Evolutionary conservation across 306 rosid species (phyloP).

Genomic region (Luffa acutangula): DNA sequence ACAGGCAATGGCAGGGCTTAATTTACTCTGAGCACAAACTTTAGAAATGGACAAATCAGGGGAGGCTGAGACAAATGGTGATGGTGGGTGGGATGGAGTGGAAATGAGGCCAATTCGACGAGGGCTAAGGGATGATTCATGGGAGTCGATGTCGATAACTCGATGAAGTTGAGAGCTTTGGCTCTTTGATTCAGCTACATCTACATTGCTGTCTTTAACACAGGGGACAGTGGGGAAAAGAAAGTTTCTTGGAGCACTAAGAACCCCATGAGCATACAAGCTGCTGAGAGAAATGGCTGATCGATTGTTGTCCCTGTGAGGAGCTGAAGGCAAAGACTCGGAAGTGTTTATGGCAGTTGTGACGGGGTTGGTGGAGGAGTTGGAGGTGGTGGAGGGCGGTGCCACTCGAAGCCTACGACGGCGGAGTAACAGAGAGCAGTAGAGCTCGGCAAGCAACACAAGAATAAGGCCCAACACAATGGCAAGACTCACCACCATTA

Average conservation of each 20-base stretch:
- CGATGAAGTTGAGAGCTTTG: conserved; percentile 32
- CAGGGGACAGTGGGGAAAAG: conserved; percentile 43
- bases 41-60: background rate
- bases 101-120: background rate
- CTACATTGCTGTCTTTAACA: conserved; percentile 23
- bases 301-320: conserved; percentile 1
- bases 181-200: conserved; percentile 27
- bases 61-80: background rate
- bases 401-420: conserved; percentile 58
- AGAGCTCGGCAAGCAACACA: conserved; percentile 78
- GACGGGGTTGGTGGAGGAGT: background rate
- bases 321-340: background rate
- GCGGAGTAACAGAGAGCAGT: conserved; percentile 79
- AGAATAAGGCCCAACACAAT: conserved; percentile 66
- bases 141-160: conserved; percentile 32
- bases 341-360: conserved; percentile 2
- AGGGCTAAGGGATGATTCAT: conserved; percentile 16
- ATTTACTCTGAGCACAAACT: background rate
- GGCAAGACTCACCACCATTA: conserved; percentile 73
- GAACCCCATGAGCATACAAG: conserved; percentile 64
- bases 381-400: conserved; percentile 36
- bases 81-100: background rate
- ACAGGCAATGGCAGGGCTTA: background rate
- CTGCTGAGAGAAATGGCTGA: conserved; percentile 23
- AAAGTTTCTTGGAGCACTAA: conserved; percentile 63